Conservation (phyloP, 2,329 filamentous ascomycete genomes). For the Fusarium concolor region DNA sequence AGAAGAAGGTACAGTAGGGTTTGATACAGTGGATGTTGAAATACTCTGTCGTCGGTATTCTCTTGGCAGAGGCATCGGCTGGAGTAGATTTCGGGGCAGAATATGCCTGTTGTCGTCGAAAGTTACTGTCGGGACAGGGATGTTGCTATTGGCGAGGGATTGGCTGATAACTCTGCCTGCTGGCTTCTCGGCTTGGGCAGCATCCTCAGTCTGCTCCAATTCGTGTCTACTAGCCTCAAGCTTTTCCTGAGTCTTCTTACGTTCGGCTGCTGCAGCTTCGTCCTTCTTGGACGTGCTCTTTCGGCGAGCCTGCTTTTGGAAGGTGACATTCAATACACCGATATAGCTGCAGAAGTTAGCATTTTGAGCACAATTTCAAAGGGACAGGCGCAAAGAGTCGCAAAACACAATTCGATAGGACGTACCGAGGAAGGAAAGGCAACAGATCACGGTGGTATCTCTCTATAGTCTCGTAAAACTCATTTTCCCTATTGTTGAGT, state of each 20-base stretch:
- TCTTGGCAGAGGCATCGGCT: constrained; percentile 61
- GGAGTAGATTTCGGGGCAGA: constrained; percentile 84
- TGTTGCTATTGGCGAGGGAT: constrained; percentile 74
- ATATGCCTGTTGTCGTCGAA: constrained; percentile 96
- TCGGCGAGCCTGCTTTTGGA: constrained; percentile 82
- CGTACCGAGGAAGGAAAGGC: constrained; percentile 87
- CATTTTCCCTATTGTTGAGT: constrained; percentile 96
- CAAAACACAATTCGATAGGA: constrained; percentile 26
- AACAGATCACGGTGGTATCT: constrained; percentile 89
- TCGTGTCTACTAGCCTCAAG: constrained; percentile 36
- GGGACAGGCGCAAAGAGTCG: not conserved
- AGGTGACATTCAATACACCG: constrained; percentile 95
- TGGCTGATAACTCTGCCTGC: constrained; percentile 70
- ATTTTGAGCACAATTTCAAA: not conserved
- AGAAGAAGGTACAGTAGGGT: constrained; percentile 4
- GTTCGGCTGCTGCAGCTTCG: constrained; percentile 53
- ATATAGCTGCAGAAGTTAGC: constrained; percentile 77
- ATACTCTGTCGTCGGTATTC: constrained; percentile 50
- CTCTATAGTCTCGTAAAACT: constrained; percentile 98
- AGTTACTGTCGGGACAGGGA: constrained; percentile 86
- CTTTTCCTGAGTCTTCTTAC: constrained; percentile 52
- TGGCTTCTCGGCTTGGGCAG: constrained; percentile 21
- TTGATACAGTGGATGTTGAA: constrained; percentile 46
- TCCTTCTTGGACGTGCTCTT: constrained; percentile 67
- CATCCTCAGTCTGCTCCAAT: constrained; percentile 22